A percentile compares a stretch with the other conserved stretches of the same genome.
Conservation (phyloP, 2,329 filamentous ascomycete species). For the Lecanoromycetidae sp. region DNA sequence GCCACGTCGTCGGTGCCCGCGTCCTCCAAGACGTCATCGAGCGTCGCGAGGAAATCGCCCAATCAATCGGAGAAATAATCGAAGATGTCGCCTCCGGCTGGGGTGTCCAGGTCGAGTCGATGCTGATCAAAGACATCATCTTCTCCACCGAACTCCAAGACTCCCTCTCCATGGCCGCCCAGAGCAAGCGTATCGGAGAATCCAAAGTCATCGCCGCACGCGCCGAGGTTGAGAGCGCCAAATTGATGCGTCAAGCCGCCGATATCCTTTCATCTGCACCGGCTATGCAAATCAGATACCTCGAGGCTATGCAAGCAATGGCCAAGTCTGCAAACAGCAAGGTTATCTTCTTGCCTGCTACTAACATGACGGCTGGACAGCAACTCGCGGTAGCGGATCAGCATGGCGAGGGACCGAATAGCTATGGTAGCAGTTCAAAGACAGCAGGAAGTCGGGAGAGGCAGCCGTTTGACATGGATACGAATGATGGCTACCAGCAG, state of each 20-base stretch:
- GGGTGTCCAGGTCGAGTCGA: constrained; percentile 93
- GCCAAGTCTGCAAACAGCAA: constrained; percentile 84
- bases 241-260: constrained; percentile 66
- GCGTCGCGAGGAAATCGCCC: constrained; percentile 90
- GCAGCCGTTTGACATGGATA: constrained; percentile 27
- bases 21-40: constrained; percentile 97
- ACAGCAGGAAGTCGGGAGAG: too few relatives aligned
- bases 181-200: constrained; percentile 96
- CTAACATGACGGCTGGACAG: constrained; percentile 45
- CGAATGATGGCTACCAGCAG: constrained; percentile 56
- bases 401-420: constrained; percentile 45
- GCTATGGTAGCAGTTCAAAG: constrained; percentile 30
- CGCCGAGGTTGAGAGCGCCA: constrained; percentile 91
- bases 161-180: constrained; percentile 92
- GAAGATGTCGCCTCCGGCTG: constrained; percentile 87
- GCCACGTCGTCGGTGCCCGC: constrained; percentile 89
- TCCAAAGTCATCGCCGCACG: constrained; percentile 96
- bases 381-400: constrained; percentile 39
- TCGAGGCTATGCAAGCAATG: constrained; percentile 98
- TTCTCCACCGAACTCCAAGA: constrained; percentile 94
- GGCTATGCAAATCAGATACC: constrained; percentile 95
- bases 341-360: constrained; percentile 61
- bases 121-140: constrained; percentile 99
- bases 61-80: constrained; percentile 92
- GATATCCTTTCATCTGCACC: constrained; percentile 85